Percentiles rank a stretch among this genome's conserved stretches.
phyloP scores from a whole-genome alignment of 148 eudicot genomes.

The Cornus florida region DNA sequence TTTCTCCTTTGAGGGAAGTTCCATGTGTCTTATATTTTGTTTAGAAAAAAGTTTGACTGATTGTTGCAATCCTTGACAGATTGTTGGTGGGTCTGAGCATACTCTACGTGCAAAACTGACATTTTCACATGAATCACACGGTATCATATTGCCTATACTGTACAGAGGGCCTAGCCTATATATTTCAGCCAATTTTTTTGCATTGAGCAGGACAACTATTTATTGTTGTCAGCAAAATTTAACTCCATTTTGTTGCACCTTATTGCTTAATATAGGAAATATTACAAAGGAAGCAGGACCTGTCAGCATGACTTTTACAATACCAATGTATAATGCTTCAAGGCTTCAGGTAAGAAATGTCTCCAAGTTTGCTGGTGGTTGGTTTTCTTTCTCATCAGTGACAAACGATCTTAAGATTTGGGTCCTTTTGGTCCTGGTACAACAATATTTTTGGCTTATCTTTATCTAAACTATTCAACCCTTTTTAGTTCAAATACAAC shows the following conservation, averaged over 20 bases:
- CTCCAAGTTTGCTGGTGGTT: not conserved
- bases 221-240: not conserved
- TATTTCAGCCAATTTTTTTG: not conserved
- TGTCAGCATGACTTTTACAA: slow-evolving; percentile 94
- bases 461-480: not conserved
- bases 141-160: slow-evolving; percentile 30
- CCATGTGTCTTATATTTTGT: slow-evolving; percentile 8
- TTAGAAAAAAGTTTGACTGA: slow-evolving; percentile 20
- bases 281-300: slow-evolving; percentile 97
- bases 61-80: slow-evolving; percentile 38
- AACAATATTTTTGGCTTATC: not conserved
- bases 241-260: not conserved
- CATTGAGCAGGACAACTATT: not conserved
- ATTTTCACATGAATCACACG: slow-evolving; percentile 88
- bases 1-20: not conserved
- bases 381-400: not conserved
- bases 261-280: slow-evolving; percentile 52
- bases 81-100: slow-evolving; percentile 94
- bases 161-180: not conserved
- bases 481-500: not conserved
- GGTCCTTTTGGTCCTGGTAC: not conserved
- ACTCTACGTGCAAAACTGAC: slow-evolving; percentile 86
- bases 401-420: not conserved
- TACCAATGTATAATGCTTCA: slow-evolving; percentile 94
- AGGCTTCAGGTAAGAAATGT: slow-evolving; percentile 71